Evolutionary conservation across 345 rosid genomes (phyloP).

Genomic region (Gossypium arboreum): DNA sequence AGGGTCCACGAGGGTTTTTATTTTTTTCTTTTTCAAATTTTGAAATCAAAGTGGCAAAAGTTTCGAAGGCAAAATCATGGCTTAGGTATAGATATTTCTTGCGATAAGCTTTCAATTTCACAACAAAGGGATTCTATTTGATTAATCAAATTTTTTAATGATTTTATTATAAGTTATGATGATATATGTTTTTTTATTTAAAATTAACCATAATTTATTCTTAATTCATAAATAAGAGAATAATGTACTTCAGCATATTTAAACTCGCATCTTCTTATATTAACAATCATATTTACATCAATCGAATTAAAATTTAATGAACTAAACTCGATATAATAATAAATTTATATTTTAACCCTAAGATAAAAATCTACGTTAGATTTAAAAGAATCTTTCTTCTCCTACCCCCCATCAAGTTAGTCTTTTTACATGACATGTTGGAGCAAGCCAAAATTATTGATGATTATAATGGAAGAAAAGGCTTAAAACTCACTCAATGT

Average conservation of each 20-base stretch:
- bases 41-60: conserved; percentile 1
- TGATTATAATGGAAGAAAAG: neutral
- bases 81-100: neutral
- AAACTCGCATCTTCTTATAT: rapidly evolving
- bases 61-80: conserved; percentile 16
- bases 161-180: too few relatives aligned
- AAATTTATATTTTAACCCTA: too few relatives aligned
- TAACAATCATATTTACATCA: too few relatives aligned
- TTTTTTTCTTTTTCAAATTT: neutral
- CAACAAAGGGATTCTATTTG: neutral
- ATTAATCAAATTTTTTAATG: too few relatives aligned
- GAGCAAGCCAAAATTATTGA: conserved; percentile 9
- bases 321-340: too few relatives aligned
- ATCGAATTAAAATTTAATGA: rapidly evolving
- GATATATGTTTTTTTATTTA: too few relatives aligned
- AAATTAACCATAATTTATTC: rapidly evolving
- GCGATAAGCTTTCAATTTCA: neutral
- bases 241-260: rapidly evolving
- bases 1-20: conserved; percentile 4
- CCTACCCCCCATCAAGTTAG: neutral
- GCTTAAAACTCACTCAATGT: neutral
- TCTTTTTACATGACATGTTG: neutral
- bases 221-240: rapidly evolving
- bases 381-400: neutral
- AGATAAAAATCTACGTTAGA: neutral